Evolutionary conservation across 192 early-diverging fungal species (phyloP).

Genomic region (Diversispora epigaea): DNA sequence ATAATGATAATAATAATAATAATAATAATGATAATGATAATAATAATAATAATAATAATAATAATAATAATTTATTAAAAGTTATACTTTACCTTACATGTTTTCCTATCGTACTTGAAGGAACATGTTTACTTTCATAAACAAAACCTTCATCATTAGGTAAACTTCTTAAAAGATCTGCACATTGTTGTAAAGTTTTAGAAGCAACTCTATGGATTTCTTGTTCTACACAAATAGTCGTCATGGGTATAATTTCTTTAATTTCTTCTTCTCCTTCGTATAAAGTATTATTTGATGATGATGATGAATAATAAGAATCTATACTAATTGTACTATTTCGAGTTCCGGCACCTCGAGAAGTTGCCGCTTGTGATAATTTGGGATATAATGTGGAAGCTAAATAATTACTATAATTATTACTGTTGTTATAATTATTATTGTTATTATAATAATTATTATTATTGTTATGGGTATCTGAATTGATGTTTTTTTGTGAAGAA

Average conservation of each 20-base stretch:
- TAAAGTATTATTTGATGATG: neutral
- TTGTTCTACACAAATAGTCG: slow-evolving; percentile 5
- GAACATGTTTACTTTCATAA: slow-evolving; percentile 16
- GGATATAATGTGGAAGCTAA: neutral
- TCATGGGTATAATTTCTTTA: slow-evolving; percentile 16
- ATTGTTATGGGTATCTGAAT: too few relatives aligned
- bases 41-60: neutral
- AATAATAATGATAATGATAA: neutral
- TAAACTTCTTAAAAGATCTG: slow-evolving; percentile 16
- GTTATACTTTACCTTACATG: slow-evolving; percentile 20
- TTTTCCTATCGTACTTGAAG: slow-evolving; percentile 28
- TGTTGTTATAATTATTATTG: too few relatives aligned
- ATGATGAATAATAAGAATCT: slow-evolving; percentile 1
- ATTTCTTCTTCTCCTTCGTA: neutral
- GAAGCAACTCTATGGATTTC: slow-evolving; percentile 20
- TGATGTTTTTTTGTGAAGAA: too few relatives aligned
- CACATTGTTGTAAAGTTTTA: slow-evolving; percentile 28
- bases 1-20: neutral
- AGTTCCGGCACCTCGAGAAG: neutral
- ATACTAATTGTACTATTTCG: slow-evolving; percentile 1
- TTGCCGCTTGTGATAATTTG: neutral
- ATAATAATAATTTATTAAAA: neutral
- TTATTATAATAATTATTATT: too few relatives aligned
- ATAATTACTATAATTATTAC: too few relatives aligned
- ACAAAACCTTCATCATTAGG: slow-evolving; percentile 13